Evolutionary conservation across 139 green algal genomes (phyloP), one percentile per base, ranked within the genome.

Genomic region (Chlorella sorokiniana): DNA sequence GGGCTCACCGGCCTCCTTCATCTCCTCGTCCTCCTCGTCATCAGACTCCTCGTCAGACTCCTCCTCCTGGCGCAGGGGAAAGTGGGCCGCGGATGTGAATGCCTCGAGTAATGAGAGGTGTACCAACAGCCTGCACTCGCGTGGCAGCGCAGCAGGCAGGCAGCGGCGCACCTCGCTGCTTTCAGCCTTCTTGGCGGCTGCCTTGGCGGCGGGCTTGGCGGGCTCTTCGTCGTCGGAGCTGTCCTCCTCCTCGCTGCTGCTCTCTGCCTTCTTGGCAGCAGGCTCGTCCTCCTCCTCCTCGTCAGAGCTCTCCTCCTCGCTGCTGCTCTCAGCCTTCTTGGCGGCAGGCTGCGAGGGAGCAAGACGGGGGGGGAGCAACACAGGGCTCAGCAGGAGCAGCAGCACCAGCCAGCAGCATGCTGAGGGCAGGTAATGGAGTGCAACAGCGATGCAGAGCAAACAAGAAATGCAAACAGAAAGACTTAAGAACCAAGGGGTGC

Each of bases 241-340:
- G 40, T 84, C 80, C 64, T 85, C 80, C 74, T 48, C 56, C 51
- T 80, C 61, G 74, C 69, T 59, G 42, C 37, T 56, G 77, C 35
- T 67, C 18, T 78, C 74, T 4, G 71, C 77, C 62, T 68, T 69
- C 62, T 68, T 69, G 42, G 82, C 78, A 2, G 64, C 62, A 20
- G 85, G 72, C 67, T 84, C 79, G 51, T 45, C 56, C n/a, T 59
- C 40, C 59, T 88, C 83, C 67, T 88, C 77, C 1, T 86, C 76
- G n/a, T 56, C 41, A 25, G 38, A 70, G 76, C 38, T 70, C 56
- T 62, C 37, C 68, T 79, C 68, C 35, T 79, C 61, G 40, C 59
- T 37, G 44, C 31, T 52, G 73, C 18, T 33, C 56, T 65, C 56
- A 29, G 56, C 48, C 54, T 81, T 81, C 56, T 74, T 68, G 45